Evolutionary conservation across 768 basidiomycete genomes (phyloP), one percentile per base, ranked within the genome.

Genomic region (Russula olivacea): DNA sequence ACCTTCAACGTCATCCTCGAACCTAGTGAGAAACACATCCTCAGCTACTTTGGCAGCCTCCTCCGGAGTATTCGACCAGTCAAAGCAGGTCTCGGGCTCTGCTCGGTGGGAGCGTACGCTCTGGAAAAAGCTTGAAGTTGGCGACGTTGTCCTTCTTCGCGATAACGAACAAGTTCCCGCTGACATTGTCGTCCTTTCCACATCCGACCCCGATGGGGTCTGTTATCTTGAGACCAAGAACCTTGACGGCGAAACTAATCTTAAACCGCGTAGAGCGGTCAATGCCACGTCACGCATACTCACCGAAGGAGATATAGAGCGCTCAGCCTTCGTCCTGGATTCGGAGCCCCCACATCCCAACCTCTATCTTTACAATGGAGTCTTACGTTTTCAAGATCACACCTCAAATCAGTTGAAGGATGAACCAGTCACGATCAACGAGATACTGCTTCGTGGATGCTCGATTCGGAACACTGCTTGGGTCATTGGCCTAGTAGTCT

Each of bases 171-270:
- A 97, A 75, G 89, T 98, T 14, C 96, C 96, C 0, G 96, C 96
- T 9, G 96, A 99, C 71, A 88, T 98, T 67, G 81, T 95, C 64
- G 91, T 99, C 0, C 82, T 98, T 7, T 86, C 93, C 10, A 95
- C 95, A 0, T 94, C 92, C 9, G 93, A 97, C 74, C 76, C 91
- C 2, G 94, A 97, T 66, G 89, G 91, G 12, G 77, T 93, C 75
- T 97, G 95, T 73, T 99, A 93, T 70, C 80, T 98, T 58, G 96
- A 98, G 79, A 98, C 96, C 50, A 98, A 98, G 81, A 98, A 98
- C 71, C 76, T 98, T 59, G 96, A 98, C 69, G 96, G 96, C 2
- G 96, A 98, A 76, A 98, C 96, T 51, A 98, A 98, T 72, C 77
- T 98, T 69, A 99, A 99, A 75, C 85, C 87, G 7, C 83, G 96